Percentiles rank a stretch among this genome's conserved stretches.
These are phyloP conservation scores for Diaporthe australafricana DNA, from an alignment of 2,329 filamentous ascomycete genomes.

Conservation along the genomic window DNA sequence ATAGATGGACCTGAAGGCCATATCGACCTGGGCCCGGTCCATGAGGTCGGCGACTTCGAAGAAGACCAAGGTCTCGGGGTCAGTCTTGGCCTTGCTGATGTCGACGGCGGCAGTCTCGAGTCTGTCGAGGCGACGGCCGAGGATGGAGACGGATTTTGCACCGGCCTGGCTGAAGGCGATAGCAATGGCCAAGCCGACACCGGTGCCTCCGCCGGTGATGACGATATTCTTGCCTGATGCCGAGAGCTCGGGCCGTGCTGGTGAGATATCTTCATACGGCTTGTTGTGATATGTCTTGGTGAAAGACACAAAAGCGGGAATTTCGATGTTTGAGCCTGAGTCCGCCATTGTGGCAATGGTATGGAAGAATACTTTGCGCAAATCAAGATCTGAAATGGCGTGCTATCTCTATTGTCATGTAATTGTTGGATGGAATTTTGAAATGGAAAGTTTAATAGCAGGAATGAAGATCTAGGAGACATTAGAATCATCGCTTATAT, in stretches of 20 bases:
- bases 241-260: constrained; percentile 50
- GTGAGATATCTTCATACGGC: constrained; percentile 52
- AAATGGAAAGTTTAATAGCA: too few species aligned
- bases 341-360: too few species aligned
- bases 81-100: constrained; percentile 4
- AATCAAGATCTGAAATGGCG: too few species aligned
- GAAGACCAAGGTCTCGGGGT: constrained; percentile 19
- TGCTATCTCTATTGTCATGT: too few species aligned
- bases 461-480: too few species aligned
- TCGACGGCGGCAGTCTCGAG: constrained; percentile 38
- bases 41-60: constrained; percentile 34
- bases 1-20: constrained; percentile 28
- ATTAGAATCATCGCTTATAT: too few species aligned
- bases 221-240: constrained; percentile 65
- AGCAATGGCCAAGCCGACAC: constrained; percentile 75
- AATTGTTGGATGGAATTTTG: too few species aligned
- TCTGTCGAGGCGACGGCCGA: constrained; percentile 43
- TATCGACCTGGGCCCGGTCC: constrained; percentile 16
- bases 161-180: constrained; percentile 61
- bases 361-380: too few species aligned
- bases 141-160: constrained; percentile 46
- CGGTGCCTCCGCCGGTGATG: constrained; percentile 74
- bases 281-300: constrained; percentile 48
- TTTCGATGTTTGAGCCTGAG: too few species aligned
- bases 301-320: constrained; percentile 25